Percentiles rank a stretch among this genome's conserved stretches.
These are phyloP conservation scores for Phialocephala sp. DNA, from an alignment of 2,329 filamentous ascomycete genomes.

Conservation along the genomic window DNA sequence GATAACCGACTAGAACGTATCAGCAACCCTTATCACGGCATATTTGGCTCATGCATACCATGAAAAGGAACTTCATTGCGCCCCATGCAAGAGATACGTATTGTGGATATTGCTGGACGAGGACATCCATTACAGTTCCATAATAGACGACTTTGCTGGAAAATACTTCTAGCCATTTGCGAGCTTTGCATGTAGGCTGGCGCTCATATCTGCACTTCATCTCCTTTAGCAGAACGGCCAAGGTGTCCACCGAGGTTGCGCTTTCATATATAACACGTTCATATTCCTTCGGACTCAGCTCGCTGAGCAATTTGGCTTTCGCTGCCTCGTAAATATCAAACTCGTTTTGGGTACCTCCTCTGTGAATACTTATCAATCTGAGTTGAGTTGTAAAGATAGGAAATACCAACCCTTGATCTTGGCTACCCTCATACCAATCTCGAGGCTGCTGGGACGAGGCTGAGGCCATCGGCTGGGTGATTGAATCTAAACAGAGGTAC, in stretches of 20 bases:
- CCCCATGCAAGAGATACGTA: slow-evolving; percentile 29
- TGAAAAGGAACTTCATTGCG: slow-evolving; percentile 25
- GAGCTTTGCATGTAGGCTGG: slow-evolving; percentile 5
- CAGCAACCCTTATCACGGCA: neutral
- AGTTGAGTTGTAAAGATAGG: no score
- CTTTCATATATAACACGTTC: neutral
- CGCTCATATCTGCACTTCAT: neutral
- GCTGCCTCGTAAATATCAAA: slow-evolving; percentile 7
- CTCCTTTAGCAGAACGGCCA: no score
- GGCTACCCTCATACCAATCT: slow-evolving; percentile 13
- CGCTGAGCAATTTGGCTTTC: neutral
- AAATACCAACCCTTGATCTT: slow-evolving; percentile 5
- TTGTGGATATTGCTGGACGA: slow-evolving; percentile 23
- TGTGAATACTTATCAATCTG: no score
- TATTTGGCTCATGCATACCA: slow-evolving; percentile 4
- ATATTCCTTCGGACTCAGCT: neutral
- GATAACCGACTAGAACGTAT: neutral
- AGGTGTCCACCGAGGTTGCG: neutral
- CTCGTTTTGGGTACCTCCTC: neutral
- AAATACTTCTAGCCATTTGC: slow-evolving; percentile 17
- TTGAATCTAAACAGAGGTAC: neutral
- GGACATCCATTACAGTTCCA: slow-evolving; percentile 17
- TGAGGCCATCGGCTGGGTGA: neutral
- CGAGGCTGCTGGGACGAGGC: slow-evolving; percentile 1
- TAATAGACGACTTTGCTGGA: slow-evolving; percentile 13